These are phyloP conservation scores for Oryza glumipatula DNA, from an alignment of 176 grass and related monocot genomes.

Conservation along the genomic window DNA sequence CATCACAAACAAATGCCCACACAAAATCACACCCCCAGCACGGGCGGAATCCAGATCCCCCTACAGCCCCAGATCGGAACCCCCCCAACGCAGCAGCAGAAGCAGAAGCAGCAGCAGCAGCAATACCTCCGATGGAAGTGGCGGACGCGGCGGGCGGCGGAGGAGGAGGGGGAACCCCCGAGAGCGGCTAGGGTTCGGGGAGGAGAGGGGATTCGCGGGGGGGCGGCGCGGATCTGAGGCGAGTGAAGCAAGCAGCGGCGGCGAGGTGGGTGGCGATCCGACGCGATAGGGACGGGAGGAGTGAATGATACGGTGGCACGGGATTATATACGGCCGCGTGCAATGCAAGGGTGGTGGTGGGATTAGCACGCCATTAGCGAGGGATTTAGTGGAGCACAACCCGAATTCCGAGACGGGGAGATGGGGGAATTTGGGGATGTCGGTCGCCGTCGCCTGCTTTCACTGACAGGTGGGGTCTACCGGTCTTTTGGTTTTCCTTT, in stretches of 20 bases:
- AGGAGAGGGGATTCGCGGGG: background rate
- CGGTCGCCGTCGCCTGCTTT: background rate
- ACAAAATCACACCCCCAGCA: background rate
- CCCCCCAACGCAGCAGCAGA: background rate
- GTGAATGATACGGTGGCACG: too few species aligned
- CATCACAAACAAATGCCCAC: background rate
- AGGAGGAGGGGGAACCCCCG: slow-evolving; percentile 2
- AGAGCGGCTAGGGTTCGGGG: slow-evolving; percentile 37
- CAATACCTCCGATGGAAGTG: slow-evolving; percentile 33
- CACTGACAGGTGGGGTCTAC: background rate
- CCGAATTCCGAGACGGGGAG: slow-evolving; percentile 12
- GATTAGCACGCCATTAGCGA: slow-evolving; percentile 38
- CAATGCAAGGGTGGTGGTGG: background rate
- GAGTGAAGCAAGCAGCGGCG: background rate
- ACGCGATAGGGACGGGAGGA: slow-evolving; percentile 38
- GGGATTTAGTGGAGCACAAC: slow-evolving; percentile 25
- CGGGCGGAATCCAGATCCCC: background rate
- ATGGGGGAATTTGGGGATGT: slow-evolving; percentile 25
- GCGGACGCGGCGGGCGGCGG: background rate
- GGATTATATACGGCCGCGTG: background rate
- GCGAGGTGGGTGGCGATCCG: slow-evolving; percentile 61
- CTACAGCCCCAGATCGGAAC: background rate
- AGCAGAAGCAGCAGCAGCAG: background rate
- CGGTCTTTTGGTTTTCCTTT: background rate
- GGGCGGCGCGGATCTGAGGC: background rate